Evolutionary conservation across 768 basidiomycete genomes (phyloP).

Genomic region (Tylopilus rubrobrunneus): DNA sequence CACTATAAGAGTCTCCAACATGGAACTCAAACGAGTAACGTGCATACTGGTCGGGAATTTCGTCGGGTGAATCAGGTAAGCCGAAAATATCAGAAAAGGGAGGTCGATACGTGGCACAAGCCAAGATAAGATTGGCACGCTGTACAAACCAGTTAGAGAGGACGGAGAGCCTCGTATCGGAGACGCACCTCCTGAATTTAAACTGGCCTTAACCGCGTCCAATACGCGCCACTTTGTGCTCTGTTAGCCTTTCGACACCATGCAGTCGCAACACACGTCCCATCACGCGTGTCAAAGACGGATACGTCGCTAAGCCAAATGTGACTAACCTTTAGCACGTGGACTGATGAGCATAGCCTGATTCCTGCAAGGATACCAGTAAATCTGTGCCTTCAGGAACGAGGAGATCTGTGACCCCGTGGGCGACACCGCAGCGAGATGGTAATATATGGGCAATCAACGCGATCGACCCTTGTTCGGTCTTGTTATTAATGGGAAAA

Average conservation of each 20-base stretch:
- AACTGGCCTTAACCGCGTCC: conserved; percentile 21
- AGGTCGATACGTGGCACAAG: conserved; percentile 37
- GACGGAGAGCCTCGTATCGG: not conserved
- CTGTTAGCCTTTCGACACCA: conserved; percentile 9
- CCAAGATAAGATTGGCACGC: conserved; percentile 36
- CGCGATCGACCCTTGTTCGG: conserved; percentile 15
- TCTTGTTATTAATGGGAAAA: conserved; percentile 10
- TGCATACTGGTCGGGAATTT: conserved; percentile 3
- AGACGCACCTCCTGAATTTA: conserved; percentile 19
- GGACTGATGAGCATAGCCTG: conserved; percentile 47
- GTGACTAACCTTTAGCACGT: conserved; percentile 3
- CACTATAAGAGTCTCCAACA: conserved; percentile 17
- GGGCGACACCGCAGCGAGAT: conserved; percentile 34
- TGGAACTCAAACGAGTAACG: conserved; percentile 25
- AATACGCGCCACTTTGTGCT: conserved; percentile 9
- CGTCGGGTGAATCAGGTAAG: conserved; percentile 13
- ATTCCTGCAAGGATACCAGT: conserved; percentile 54
- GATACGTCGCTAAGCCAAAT: conserved; percentile 44
- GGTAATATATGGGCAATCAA: conserved; percentile 44
- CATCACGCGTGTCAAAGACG: conserved; percentile 52
- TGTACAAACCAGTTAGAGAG: conserved; percentile 4
- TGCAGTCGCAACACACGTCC: conserved; percentile 31
- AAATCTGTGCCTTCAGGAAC: conserved; percentile 40
- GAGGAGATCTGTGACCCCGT: conserved; percentile 45
- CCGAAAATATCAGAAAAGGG: conserved; percentile 22